Conservation (phyloP, 768 basidiomycete genomes). For the Tulasnella sp. region DNA sequence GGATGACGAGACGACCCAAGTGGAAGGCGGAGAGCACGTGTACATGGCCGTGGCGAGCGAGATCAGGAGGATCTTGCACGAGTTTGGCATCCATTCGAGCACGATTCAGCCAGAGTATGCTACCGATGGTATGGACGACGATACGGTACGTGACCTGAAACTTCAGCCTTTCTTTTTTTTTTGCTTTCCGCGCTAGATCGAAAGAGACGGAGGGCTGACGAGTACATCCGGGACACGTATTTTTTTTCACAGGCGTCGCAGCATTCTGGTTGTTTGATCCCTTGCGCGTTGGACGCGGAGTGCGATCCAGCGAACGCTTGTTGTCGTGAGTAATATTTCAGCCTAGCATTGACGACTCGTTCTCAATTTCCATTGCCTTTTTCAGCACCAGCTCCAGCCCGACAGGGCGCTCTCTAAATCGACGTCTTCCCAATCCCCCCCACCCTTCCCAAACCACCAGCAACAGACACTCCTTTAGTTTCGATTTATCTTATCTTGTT, state of each 20-base stretch:
- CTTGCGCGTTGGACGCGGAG: constrained; percentile 63
- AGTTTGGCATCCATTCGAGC: constrained; percentile 89
- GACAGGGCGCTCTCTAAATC: neutral
- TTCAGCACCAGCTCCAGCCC: neutral
- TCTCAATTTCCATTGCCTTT: neutral
- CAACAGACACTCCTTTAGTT: neutral
- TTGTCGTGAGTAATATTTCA: constrained; percentile 40
- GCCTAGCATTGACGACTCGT: neutral
- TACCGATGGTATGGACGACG: constrained; percentile 18
- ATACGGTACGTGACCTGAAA: neutral
- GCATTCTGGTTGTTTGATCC: constrained; percentile 62
- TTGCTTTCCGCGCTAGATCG: no score
- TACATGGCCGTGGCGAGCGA: constrained; percentile 87
- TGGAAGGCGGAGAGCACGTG: constrained; percentile 54
- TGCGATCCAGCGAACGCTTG: constrained; percentile 75
- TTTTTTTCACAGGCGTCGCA: constrained; percentile 42
- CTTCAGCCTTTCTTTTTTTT: no score
- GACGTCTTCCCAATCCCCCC: neutral
- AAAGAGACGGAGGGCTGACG: no score
- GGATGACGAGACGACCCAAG: neutral
- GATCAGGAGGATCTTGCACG: constrained; percentile 79
- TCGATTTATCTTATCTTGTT: neutral
- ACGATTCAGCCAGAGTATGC: constrained; percentile 84
- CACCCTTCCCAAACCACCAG: neutral
- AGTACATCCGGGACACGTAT: no score